Evolutionary conservation across 2,329 filamentous ascomycete species (phyloP), one percentile per base, ranked within the genome.

Genomic region (Lachnellula arida): DNA sequence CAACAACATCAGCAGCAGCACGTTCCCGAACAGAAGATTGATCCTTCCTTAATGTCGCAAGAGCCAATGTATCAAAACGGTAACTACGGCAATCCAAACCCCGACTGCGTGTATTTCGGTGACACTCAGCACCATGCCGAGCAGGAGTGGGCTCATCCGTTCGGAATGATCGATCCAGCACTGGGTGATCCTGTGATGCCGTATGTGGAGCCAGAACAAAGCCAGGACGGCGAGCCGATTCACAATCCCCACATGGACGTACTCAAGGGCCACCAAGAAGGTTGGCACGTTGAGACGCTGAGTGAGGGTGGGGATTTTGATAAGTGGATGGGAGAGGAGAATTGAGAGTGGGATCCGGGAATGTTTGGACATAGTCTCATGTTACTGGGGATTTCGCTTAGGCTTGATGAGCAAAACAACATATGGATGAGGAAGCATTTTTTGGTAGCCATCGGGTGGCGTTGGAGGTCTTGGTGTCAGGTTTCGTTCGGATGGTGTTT

Each of bases 261-360:
- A 17, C 53, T 69, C 28, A 62, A 55, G 32, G 66, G 65, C 25
- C 55, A 62, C 28, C 65, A 69, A 51, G 68, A 68, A 9, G 64
- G 65, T 35, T 70, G 68, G 68, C 66, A 70, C 17, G 60, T 68
- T 40, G 67, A 65, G 39, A 57, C 63, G 11, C 55, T 70, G 39
- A 65, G 68, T 49, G 59, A 56, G 17, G 65, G 64, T 25, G 63
- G 58, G 14, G 66, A 70, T 44, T 70, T 70, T 50, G 67, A 70
- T 17, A 68, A 68, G 40, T 70, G 68, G 68, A 65, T 69, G 61
- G 61, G 63, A 23, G 56, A 53, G 12, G 63, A 63, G 25, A 34
- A 35, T 14, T 22, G 25, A 23, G 17, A 28, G 8, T 46, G 17
- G 19, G 17, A 23, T 47, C 25, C 11, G 40, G 35, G 34, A 28